These are phyloP conservation scores for Psophocarpus tetragonolobus DNA, from an alignment of 306 rosid genomes.

Conservation along the genomic window DNA sequence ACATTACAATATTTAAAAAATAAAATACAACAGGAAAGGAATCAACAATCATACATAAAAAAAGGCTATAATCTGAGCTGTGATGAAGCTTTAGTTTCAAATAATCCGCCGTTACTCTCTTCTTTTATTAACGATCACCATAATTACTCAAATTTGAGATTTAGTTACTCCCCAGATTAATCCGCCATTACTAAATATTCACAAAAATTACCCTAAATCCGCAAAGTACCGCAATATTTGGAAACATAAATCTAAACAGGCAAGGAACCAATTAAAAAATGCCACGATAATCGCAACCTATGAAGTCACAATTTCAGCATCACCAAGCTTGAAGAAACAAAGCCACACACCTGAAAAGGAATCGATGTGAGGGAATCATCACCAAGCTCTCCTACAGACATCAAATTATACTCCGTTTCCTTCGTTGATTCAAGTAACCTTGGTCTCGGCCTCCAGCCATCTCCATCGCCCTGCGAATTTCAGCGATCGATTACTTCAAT, in stretches of 20 bases:
- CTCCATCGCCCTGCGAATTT: slow-evolving; percentile 49
- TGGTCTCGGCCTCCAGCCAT: slow-evolving; percentile 40
- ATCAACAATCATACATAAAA: not conserved
- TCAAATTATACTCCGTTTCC: slow-evolving; percentile 38
- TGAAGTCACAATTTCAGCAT: slow-evolving; percentile 7
- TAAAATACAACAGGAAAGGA: not conserved
- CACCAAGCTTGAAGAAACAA: not conserved
- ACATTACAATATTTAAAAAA: not conserved
- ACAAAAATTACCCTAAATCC: not conserved
- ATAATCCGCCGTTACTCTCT: not conserved
- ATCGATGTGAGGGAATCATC: slow-evolving; percentile 67
- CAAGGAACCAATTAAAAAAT: not conserved
- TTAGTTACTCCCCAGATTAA: too few species aligned
- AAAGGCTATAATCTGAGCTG: not conserved
- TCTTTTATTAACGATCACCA: too few species aligned
- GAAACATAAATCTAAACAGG: not conserved
- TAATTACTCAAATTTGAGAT: too few species aligned
- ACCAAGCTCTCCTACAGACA: slow-evolving; percentile 67
- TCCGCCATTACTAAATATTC: not conserved
- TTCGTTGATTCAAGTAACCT: slow-evolving; percentile 48
- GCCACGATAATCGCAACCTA: not conserved
- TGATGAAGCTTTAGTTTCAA: slow-evolving; percentile 6
- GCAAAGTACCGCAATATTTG: not conserved
- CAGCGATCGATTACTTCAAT: slow-evolving; percentile 1
- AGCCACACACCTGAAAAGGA: slow-evolving; percentile 73